These are phyloP conservation scores for Ceratocystis lukuohia DNA, from an alignment of 2,329 filamentous ascomycete genomes.

Conservation along the genomic window DNA sequence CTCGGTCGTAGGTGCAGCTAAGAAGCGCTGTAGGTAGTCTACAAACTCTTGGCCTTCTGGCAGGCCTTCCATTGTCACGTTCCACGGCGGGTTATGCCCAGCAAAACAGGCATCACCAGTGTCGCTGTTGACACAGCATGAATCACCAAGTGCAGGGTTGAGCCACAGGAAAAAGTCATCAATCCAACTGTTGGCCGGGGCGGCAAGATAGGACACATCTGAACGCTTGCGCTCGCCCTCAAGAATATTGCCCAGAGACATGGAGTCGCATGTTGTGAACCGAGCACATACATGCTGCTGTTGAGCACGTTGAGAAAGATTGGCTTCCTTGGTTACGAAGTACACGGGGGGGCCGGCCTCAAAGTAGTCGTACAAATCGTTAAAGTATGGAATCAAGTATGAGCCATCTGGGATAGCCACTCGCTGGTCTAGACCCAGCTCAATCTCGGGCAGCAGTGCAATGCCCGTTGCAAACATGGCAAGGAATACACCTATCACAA, in stretches of 20 bases:
- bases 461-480: slow-evolving; percentile 76
- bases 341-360: slow-evolving; percentile 88
- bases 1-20: slow-evolving; percentile 63
- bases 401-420: slow-evolving; percentile 89
- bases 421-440: slow-evolving; percentile 84
- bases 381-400: slow-evolving; percentile 91
- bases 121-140: slow-evolving; percentile 53
- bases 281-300: slow-evolving; percentile 83
- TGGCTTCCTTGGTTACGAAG: slow-evolving; percentile 75
- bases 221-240: slow-evolving; percentile 89
- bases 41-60: slow-evolving; percentile 87
- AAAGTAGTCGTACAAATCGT: slow-evolving; percentile 88
- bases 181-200: slow-evolving; percentile 86
- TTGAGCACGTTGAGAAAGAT: slow-evolving; percentile 58
- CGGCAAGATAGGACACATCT: slow-evolving; percentile 74
- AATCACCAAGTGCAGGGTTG: slow-evolving; percentile 63
- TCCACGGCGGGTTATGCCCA: slow-evolving; percentile 67
- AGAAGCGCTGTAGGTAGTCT: slow-evolving; percentile 70
- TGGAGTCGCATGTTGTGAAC: slow-evolving; percentile 74
- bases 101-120: slow-evolving; percentile 60
- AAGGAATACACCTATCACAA: slow-evolving; percentile 67
- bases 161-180: slow-evolving; percentile 95
- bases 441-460: slow-evolving; percentile 68
- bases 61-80: slow-evolving; percentile 80
- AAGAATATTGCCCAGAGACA: slow-evolving; percentile 76